Conservation (phyloP, 2,329 filamentous ascomycete species). For the Claviceps digitariae region DNA sequence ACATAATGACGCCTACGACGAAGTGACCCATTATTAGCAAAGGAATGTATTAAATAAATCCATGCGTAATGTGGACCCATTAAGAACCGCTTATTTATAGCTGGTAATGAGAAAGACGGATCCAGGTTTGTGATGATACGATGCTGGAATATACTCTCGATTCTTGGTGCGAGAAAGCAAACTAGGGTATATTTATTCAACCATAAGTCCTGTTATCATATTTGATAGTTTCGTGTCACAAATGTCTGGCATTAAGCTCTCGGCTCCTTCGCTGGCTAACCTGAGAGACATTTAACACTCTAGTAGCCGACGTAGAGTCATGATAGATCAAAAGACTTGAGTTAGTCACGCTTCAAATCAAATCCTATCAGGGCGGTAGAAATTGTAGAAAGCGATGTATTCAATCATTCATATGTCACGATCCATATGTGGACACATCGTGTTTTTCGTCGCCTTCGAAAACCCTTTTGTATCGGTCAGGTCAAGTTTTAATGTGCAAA, state of each 20-base stretch:
- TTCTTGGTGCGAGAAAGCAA: neutral
- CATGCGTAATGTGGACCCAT: too few relatives aligned
- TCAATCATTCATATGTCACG: neutral
- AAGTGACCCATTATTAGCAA: neutral
- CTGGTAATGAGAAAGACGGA: neutral
- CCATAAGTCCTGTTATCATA: neutral
- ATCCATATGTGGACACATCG: constrained; percentile 32
- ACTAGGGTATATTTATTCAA: neutral
- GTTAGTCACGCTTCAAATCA: neutral
- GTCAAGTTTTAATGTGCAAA: neutral
- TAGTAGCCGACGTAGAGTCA: neutral
- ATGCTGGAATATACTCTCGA: neutral
- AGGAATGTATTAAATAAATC: too few relatives aligned
- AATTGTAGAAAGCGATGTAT: neutral
- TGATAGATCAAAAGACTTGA: neutral
- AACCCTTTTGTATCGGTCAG: constrained; percentile 23
- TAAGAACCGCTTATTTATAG: neutral
- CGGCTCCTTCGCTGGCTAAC: neutral
- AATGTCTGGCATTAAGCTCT: neutral
- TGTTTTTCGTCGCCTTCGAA: constrained; percentile 42
- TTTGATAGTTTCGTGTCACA: neutral
- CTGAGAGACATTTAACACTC: too few relatives aligned
- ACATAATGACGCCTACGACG: neutral
- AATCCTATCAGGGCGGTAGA: neutral
- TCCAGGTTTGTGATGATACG: neutral